These are phyloP conservation scores for Monosporozyma aerobia DNA, from an alignment of 805 yeast species.

Conservation along the genomic window DNA sequence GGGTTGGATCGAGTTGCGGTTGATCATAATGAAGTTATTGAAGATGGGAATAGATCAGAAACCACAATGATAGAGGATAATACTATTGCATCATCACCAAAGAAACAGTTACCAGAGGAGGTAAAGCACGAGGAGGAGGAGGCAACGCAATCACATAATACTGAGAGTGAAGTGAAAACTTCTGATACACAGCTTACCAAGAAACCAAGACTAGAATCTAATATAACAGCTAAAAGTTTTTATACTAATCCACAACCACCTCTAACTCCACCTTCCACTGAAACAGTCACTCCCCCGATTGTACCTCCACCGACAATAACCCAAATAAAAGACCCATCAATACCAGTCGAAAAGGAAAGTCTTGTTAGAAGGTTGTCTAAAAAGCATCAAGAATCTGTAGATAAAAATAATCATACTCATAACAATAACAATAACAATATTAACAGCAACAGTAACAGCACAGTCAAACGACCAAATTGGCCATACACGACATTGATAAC, in stretches of 20 bases:
- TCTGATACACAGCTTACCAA: background rate
- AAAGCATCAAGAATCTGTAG: background rate
- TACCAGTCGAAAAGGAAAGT: background rate
- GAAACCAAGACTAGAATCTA: background rate
- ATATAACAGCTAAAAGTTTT: background rate
- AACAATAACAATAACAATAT: background rate
- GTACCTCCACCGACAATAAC: background rate
- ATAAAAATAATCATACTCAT: background rate
- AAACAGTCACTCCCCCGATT: background rate
- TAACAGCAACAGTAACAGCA: background rate
- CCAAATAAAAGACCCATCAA: background rate
- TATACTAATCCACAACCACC: background rate
- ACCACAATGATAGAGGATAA: background rate
- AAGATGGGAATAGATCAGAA: background rate
- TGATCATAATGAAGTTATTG: background rate
- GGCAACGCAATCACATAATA: background rate
- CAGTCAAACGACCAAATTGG: conserved; percentile 72
- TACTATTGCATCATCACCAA: background rate
- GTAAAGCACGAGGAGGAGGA: background rate
- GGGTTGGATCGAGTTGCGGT: background rate
- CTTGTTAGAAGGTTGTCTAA: background rate
- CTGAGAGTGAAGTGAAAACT: background rate
- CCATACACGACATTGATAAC: conserved; percentile 97
- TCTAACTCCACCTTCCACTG: background rate
- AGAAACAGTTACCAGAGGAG: background rate